Evolutionary conservation across 257 asterid species (phyloP).

Genomic region (Nicotiana obtusifolia): DNA sequence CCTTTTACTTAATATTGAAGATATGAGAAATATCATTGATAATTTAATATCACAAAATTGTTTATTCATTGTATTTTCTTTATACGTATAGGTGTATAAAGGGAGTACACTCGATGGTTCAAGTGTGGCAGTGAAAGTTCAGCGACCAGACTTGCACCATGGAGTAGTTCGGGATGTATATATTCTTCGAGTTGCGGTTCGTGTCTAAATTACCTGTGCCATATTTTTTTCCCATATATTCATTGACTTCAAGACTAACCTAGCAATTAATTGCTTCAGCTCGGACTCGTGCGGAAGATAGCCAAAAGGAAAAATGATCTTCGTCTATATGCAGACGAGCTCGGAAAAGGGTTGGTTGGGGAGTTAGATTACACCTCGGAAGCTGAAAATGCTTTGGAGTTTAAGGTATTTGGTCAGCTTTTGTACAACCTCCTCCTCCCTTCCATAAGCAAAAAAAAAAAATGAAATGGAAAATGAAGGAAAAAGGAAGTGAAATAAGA

Average conservation of each 20-base stretch:
- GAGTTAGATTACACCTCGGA: slow-evolving; percentile 93
- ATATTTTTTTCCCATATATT: slow-evolving; percentile 1
- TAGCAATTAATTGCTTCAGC: slow-evolving; percentile 43
- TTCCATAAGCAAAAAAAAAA: background rate
- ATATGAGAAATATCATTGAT: background rate
- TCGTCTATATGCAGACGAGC: slow-evolving; percentile 93
- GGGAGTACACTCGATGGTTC: slow-evolving; percentile 72
- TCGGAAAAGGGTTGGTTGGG: slow-evolving; percentile 89
- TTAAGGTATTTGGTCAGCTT: slow-evolving; percentile 42
- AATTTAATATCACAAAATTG: background rate
- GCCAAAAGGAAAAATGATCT: slow-evolving; percentile 80
- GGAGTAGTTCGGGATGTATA: slow-evolving; percentile 80
- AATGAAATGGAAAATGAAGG: background rate
- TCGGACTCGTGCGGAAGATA: slow-evolving; percentile 73
- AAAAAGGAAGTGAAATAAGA: background rate
- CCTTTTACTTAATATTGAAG: background rate
- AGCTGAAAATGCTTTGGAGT: slow-evolving; percentile 84
- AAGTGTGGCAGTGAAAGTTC: slow-evolving; percentile 95
- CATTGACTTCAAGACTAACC: slow-evolving; percentile 28
- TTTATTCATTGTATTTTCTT: background rate
- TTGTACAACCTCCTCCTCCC: background rate
- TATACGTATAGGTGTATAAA: slow-evolving; percentile 61
- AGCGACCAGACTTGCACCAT: slow-evolving; percentile 82
- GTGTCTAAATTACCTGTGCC: slow-evolving; percentile 27
- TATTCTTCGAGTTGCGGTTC: slow-evolving; percentile 89